Evolutionary conservation across 108 stramenopile genomes (phyloP), one percentile per base, ranked within the genome.

Genomic region (Cyclotella cryptica): DNA sequence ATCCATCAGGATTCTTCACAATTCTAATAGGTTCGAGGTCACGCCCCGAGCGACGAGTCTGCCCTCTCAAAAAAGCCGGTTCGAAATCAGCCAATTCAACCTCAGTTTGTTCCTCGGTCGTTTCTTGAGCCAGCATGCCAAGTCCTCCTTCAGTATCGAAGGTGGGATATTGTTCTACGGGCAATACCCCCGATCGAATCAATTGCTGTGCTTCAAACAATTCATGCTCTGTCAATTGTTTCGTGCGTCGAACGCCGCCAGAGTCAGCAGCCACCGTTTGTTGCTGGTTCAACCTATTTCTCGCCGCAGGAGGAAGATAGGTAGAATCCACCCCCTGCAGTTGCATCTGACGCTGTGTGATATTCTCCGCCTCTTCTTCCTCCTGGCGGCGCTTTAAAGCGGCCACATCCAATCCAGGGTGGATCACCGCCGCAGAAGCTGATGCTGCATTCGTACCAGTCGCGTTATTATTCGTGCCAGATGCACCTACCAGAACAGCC

Each of bases 1-100:
- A 93, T 10, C 99, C 99, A 77, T 99, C 99, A 0, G 99, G 99
- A 88, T 99, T 98, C 74, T 95, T 96, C 35, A 98, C 97, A 75
- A 99, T 97, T 30, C 92, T 89, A 22, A 98, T 78, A 12, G 98
- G 99, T 61, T 95, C 95, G 17, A 95, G 71, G 51, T 94, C 88
- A 42, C 88, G 78, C 2, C 95, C 92, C 13, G 85, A 87, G 15
- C 89, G 82, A 71, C 88, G 78, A 3, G 97, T 97, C 83, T 98
- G 99, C 3, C 98, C 98, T 47, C 89, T 73, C 45, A 99, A 84
- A 80, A 99, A 99, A 0, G 97, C 88, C n/a, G 99, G 98, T 81
- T 98, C 97, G 30, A 85, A 75, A 42, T 97, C 97, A n/a, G 95
- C 94, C 47, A 97, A 71, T 72, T 98, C 98, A 11, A 98, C 92